Conservation (phyloP, 2,329 filamentous ascomycete genomes). For the Apiospora arundinis region DNA sequence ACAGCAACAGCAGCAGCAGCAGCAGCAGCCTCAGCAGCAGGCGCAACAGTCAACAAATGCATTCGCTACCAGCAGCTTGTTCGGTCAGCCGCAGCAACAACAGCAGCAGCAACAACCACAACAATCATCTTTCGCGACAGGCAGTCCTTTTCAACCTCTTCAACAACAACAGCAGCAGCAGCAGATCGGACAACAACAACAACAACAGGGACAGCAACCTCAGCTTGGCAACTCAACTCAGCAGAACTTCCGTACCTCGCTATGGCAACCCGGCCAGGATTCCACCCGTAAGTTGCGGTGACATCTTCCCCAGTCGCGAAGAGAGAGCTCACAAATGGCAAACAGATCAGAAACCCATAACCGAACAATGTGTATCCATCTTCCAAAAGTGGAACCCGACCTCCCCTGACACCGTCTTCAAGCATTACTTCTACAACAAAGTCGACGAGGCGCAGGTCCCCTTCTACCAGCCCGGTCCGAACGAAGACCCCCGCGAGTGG, state of each 20-base stretch:
- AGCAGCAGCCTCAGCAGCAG: constrained; percentile 49
- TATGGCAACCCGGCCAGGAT: constrained; percentile 60
- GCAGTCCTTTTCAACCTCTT: constrained; percentile 30
- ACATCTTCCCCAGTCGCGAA: constrained; percentile 37
- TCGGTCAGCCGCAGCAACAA: constrained; percentile 46
- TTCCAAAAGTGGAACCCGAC: constrained; percentile 76
- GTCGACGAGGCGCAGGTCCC: constrained; percentile 77
- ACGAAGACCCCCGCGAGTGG: constrained; percentile 81
- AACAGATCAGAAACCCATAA: constrained; percentile 72
- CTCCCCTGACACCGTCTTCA: constrained; percentile 74
- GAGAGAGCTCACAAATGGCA: constrained; percentile 19
- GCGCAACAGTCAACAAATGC: constrained; percentile 36
- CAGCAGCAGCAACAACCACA: constrained; percentile 35
- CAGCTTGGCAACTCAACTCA: constrained; percentile 34
- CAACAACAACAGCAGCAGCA: constrained; percentile 49
- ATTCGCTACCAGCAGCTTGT: constrained; percentile 39
- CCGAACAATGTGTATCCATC: constrained; percentile 75
- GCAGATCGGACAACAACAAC: constrained; percentile 43
- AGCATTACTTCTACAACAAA: constrained; percentile 87
- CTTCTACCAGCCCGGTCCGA: constrained; percentile 73
- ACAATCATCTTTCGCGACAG: constrained; percentile 30
- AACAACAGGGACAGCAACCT: constrained; percentile 27
- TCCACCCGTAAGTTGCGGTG: constrained; percentile 50
- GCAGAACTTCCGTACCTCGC: constrained; percentile 49
- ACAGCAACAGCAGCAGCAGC: constrained; percentile 44